Conservation (phyloP, 1,139 yeast genomes). For the Suhomyces ambrosiae region DNA sequence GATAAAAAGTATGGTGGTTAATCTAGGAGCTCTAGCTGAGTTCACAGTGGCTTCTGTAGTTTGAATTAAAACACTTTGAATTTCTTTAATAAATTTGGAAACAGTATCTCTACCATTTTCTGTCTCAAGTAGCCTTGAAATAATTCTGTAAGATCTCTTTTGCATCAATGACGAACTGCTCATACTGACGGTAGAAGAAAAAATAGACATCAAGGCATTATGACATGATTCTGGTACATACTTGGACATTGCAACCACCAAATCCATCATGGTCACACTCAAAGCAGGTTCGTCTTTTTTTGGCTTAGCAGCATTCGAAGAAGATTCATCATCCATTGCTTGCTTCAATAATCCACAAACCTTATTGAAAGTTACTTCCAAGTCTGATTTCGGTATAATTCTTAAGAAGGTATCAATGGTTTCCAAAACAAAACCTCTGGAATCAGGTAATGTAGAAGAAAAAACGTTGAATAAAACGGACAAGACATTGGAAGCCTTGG, state of each 20-base stretch:
- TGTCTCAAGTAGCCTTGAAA: constrained; percentile 68
- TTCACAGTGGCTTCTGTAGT: constrained; percentile 63
- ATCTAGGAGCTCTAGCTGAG: constrained; percentile 81
- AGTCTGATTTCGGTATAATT: constrained; percentile 66
- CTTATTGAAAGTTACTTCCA: constrained; percentile 77
- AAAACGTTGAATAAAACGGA: constrained; percentile 91
- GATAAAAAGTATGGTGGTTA: constrained; percentile 64
- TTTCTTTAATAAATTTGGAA: constrained; percentile 52
- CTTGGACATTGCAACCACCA: constrained; percentile 82
- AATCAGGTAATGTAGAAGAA: constrained; percentile 80
- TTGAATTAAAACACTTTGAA: constrained; percentile 61
- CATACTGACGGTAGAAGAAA: constrained; percentile 62
- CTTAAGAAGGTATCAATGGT: constrained; percentile 80
- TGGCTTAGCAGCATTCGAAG: constrained; percentile 3
- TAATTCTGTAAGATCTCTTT: constrained; percentile 85
- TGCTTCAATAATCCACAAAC: constrained; percentile 77
- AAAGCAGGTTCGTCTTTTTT: constrained; percentile 49
- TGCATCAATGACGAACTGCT: constrained; percentile 70
- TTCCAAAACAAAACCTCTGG: constrained; percentile 82
- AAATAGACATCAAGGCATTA: constrained; percentile 74
- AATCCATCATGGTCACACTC: constrained; percentile 86
- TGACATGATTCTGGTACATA: constrained; percentile 74
- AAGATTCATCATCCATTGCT: constrained; percentile 67
- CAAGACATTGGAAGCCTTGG: constrained; percentile 71
- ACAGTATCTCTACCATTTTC: constrained; percentile 63